phyloP scores from a whole-genome alignment of 495 filamentous ascomycete genomes.

The Podospora tetraspora region DNA sequence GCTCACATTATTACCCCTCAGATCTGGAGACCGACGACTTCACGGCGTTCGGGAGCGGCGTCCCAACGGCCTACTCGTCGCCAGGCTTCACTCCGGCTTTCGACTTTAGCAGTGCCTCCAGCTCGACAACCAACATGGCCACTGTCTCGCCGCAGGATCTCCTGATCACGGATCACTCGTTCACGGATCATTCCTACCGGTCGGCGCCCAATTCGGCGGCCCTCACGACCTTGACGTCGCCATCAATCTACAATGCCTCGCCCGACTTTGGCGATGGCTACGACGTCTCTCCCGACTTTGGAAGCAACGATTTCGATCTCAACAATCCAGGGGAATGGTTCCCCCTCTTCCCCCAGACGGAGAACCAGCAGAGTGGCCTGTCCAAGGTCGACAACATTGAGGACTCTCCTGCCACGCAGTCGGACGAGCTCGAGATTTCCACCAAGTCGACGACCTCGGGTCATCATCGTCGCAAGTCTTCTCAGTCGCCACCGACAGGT shows the following conservation, averaged over 20 bases:
- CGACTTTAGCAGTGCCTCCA: slow-evolving; percentile 41
- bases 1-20: slow-evolving; percentile 38
- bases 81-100: slow-evolving; percentile 44
- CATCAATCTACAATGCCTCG: slow-evolving; percentile 67
- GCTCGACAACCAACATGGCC: slow-evolving; percentile 46
- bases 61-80: slow-evolving; percentile 46
- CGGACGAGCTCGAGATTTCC: slow-evolving; percentile 36
- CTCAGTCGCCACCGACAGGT: slow-evolving; percentile 41
- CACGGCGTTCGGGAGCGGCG: slow-evolving; percentile 48
- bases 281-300: slow-evolving; percentile 70
- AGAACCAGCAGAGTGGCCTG: slow-evolving; percentile 14
- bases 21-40: slow-evolving; percentile 50
- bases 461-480: slow-evolving; percentile 40
- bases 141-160: slow-evolving; percentile 88
- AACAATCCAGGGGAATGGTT: slow-evolving; percentile 46
- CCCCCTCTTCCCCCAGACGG: slow-evolving; percentile 62
- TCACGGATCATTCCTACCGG: slow-evolving; percentile 33
- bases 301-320: slow-evolving; percentile 43
- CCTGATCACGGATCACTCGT: slow-evolving; percentile 51
- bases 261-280: slow-evolving; percentile 62
- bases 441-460: slow-evolving; percentile 24
- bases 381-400: slow-evolving; percentile 26
- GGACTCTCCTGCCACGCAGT: slow-evolving; percentile 41
- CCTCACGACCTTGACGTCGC: slow-evolving; percentile 81
- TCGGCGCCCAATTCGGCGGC: slow-evolving; percentile 80